Percentiles rank a stretch among this genome's conserved stretches.
Evolutionary conservation across 495 filamentous ascomycete species (phyloP).

Genomic region (Neurospora hispaniola): DNA sequence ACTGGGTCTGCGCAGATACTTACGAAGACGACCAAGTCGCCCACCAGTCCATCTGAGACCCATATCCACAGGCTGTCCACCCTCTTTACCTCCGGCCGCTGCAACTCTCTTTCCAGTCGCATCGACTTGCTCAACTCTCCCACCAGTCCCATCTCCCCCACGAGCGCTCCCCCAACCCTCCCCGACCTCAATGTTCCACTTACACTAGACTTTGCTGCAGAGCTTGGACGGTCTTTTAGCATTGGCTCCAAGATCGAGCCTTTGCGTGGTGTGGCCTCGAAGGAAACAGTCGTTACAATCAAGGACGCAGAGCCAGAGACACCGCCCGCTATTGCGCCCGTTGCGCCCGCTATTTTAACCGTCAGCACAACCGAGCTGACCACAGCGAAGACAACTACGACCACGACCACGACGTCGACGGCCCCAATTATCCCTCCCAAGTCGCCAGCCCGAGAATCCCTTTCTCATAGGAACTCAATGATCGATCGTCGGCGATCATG

Average conservation of each 20-base stretch:
- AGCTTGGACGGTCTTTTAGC: background rate
- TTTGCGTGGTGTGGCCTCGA: background rate
- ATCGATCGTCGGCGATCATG: constrained; percentile 34
- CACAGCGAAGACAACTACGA: constrained; percentile 5
- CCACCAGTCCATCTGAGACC: background rate
- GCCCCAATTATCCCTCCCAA: constrained; percentile 6
- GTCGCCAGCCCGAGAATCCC: background rate
- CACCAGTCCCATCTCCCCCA: constrained; percentile 9
- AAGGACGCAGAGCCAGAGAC: constrained; percentile 14
- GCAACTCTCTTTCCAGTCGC: constrained; percentile 1
- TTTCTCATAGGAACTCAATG: constrained; percentile 23
- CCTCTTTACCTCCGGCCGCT: constrained; percentile 25
- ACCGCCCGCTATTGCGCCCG: constrained; percentile 6
- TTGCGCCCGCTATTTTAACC: background rate
- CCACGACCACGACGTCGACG: constrained; percentile 19
- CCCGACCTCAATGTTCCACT: constrained; percentile 1
- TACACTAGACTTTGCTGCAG: background rate
- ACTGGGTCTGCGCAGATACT: constrained; percentile 24
- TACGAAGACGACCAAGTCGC: constrained; percentile 21
- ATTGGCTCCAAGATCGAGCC: constrained; percentile 9
- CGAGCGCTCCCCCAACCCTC: constrained; percentile 6
- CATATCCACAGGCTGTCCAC: constrained; percentile 18
- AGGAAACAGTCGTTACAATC: constrained; percentile 8
- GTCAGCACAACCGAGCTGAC: constrained; percentile 2
- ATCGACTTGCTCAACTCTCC: background rate